A percentile compares a stretch with the other conserved stretches of the same genome.
Evolutionary conservation across 257 asterid species (phyloP).

Genomic region (Capsicum chinense): DNA sequence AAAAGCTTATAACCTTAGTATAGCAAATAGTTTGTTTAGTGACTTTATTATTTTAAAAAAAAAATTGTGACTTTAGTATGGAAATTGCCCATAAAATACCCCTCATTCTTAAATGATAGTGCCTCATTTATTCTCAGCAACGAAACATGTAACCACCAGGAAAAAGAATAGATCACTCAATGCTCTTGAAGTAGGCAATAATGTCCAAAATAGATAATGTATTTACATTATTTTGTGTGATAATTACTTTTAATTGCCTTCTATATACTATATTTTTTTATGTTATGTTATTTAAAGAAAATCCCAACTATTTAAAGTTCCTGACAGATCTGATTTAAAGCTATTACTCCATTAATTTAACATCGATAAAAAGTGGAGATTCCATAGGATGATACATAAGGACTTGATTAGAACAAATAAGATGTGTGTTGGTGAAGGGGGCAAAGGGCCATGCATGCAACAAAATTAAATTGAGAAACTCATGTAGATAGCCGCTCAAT

Average conservation of each 20-base stretch:
- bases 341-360: neutral
- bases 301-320: neutral
- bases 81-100: too few species aligned
- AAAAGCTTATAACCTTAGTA: too few species aligned
- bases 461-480: too few species aligned
- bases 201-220: neutral
- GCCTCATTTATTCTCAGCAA: too few species aligned
- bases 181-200: neutral
- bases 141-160: too few species aligned
- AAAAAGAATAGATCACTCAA: neutral
- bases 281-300: neutral
- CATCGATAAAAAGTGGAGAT: neutral
- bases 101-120: too few species aligned
- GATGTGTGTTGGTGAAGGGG: neutral
- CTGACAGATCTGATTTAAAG: neutral
- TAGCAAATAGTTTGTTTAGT: too few species aligned
- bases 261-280: neutral
- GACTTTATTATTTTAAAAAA: too few species aligned
- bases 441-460: neutral
- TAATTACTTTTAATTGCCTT: neutral
- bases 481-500: too few species aligned
- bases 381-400: neutral
- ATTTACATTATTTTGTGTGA: neutral
- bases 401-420: constrained; percentile 13
- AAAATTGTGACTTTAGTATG: too few species aligned